These are phyloP conservation scores for Phytophthora hibernalis DNA, from an alignment of 352 stramenopile genomes.

Conservation along the genomic window DNA sequence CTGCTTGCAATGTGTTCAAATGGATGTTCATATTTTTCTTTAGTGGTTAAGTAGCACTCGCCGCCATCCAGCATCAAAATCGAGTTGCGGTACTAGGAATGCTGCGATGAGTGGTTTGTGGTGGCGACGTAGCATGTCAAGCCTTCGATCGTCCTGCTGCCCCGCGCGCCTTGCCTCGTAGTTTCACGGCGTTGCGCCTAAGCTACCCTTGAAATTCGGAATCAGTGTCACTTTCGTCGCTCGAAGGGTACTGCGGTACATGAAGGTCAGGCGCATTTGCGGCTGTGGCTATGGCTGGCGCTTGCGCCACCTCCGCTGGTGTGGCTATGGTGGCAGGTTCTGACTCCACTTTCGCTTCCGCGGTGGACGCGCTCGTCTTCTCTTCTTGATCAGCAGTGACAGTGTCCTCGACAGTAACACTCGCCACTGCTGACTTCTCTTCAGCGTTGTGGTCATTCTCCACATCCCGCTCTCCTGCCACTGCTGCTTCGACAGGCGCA, in stretches of 20 bases:
- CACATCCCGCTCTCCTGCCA: conserved; percentile 10
- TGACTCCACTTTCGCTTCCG: conserved; percentile 11
- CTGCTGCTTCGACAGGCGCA: conserved; percentile 18
- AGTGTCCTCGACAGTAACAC: neutral
- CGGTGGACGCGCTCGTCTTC: neutral
- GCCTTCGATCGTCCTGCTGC: conserved; percentile 35
- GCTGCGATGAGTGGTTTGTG: neutral
- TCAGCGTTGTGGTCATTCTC: conserved; percentile 12
- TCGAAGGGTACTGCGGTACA: conserved; percentile 35
- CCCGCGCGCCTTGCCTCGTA: neutral
- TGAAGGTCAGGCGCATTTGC: conserved; percentile 11
- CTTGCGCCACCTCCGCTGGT: conserved; percentile 4
- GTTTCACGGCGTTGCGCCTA: conserved; percentile 1
- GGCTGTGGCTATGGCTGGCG: neutral
- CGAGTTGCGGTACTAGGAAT: conserved; percentile 5
- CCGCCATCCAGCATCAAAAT: conserved; percentile 19
- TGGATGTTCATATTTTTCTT: conserved; percentile 23
- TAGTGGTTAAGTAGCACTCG: conserved; percentile 14
- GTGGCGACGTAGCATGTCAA: conserved; percentile 18
- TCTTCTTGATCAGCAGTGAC: conserved; percentile 12
- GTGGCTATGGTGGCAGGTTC: conserved; percentile 10
- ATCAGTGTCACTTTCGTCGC: conserved; percentile 41
- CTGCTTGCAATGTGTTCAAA: conserved; percentile 12
- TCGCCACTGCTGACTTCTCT: conserved; percentile 13
- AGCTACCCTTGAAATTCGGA: conserved; percentile 42